Evolutionary conservation across 1,284 basidiomycete species (phyloP), one percentile per base, ranked within the genome.

Genomic region (Neonothopanus nambi): DNA sequence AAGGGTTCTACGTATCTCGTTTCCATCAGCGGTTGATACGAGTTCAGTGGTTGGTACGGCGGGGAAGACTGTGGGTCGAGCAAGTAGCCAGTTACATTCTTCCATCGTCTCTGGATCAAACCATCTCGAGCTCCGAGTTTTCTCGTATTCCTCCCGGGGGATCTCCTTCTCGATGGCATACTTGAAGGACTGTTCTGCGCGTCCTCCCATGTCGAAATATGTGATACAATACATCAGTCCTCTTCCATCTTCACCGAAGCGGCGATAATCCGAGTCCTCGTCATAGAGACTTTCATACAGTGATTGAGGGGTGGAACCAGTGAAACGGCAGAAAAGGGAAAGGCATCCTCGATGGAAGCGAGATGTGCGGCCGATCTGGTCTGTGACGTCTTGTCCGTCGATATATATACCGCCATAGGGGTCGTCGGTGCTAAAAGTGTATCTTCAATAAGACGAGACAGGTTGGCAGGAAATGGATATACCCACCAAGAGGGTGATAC

Each of bases 91-190:
- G 5, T 28, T 48, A 15, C 51, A 54, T 17, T 57, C 56, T 6
- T 57, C 51, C 56, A 57, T 57, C 8, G 56, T 36, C 21, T 50
- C 57, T n/a, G 57, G 57, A 42, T 57, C 57, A 33, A 44, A 35
- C 57, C 57, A 58, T 8, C 41, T 35, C 40, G 48, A 49, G 18
- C 52, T 46, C 13, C 45, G 5, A 5, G 26, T 43, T 26, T 55
- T 41, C 23, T 53, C 50, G 8, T 55, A 45, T 18, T 58, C 38
- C 44, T 52, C 50, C 11, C 18, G 23, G 3, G 50, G 49, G 17
- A 49, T 55, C 40, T 51, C 24, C 30, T 23, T 30, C 35, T 41
- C 8, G 11, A 55, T 12, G 15, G 57, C 57, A 46, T 55, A 58
- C 3, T 42, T 53, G 35, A 58, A 58, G 2, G 42, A 45, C 30